These are phyloP conservation scores for Raddia guianensis DNA, from an alignment of 176 grass and related monocot species.

Conservation along the genomic window DNA sequence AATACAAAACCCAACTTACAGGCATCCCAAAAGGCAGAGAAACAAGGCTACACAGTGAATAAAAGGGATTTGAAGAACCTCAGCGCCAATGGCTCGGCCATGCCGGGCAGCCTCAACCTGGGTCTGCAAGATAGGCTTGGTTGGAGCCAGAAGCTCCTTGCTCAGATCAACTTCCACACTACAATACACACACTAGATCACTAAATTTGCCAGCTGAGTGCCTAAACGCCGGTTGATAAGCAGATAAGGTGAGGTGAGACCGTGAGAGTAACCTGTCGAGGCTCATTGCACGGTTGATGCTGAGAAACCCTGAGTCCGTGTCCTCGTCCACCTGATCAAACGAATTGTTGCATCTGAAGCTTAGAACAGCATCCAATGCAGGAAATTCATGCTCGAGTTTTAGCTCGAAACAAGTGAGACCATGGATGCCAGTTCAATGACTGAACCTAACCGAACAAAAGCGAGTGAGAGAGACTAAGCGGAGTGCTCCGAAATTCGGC, in stretches of 20 bases:
- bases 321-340: conserved; percentile 62
- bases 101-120: conserved; percentile 81
- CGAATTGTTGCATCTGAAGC: conserved; percentile 35
- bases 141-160: conserved; percentile 77
- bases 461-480: neutral
- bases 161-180: conserved; percentile 94
- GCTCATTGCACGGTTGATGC: conserved; percentile 78
- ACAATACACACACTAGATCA: conserved; percentile 28
- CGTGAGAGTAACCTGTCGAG: conserved; percentile 70
- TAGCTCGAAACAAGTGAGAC: neutral
- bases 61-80: conserved; percentile 36
- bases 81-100: conserved; percentile 49
- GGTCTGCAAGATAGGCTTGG: conserved; percentile 69
- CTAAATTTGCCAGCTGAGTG: conserved; percentile 5
- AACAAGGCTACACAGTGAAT: conserved; percentile 1
- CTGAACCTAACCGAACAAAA: neutral
- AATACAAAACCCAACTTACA: conserved; percentile 32
- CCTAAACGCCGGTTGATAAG: neutral
- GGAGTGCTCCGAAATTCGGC: neutral
- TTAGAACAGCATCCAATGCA: neutral
- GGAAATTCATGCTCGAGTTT: neutral
- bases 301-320: conserved; percentile 67
- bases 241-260: conserved; percentile 24
- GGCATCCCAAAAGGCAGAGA: conserved; percentile 23
- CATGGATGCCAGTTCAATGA: neutral